These are phyloP conservation scores for Euphorbia tirucalli DNA, from an alignment of 345 rosid genomes.

Conservation along the genomic window DNA sequence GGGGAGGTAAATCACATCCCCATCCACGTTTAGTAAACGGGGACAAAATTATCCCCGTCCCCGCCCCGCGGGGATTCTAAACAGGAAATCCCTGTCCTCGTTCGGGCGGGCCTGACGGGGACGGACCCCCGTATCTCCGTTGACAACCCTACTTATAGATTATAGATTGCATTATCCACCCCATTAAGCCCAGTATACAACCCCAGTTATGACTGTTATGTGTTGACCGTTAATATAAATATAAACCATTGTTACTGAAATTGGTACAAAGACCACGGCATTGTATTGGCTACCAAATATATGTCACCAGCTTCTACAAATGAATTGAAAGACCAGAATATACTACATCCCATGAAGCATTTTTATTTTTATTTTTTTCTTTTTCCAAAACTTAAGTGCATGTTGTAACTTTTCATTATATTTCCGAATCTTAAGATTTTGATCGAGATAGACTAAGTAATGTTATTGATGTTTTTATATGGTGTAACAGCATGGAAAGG, in stretches of 20 bases:
- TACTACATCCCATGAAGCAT: background rate
- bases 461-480: background rate
- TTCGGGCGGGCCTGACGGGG: too few relatives aligned
- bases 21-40: too few relatives aligned
- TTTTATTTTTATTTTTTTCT: background rate
- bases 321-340: background rate
- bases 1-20: too few relatives aligned
- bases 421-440: background rate
- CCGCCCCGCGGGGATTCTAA: too few relatives aligned
- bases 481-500: conserved; percentile 83
- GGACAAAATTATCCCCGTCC: too few relatives aligned
- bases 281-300: background rate
- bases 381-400: background rate
- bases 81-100: too few relatives aligned
- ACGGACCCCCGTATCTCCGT: too few relatives aligned
- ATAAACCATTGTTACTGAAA: background rate
- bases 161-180: too few relatives aligned
- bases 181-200: too few relatives aligned
- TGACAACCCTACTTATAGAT: too few relatives aligned
- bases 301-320: background rate
- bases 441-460: background rate
- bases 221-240: too few relatives aligned
- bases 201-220: too few relatives aligned
- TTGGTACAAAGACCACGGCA: background rate
- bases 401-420: background rate